Conservation (phyloP, 2,329 filamentous ascomycete species). For the Penicillium sp. region DNA sequence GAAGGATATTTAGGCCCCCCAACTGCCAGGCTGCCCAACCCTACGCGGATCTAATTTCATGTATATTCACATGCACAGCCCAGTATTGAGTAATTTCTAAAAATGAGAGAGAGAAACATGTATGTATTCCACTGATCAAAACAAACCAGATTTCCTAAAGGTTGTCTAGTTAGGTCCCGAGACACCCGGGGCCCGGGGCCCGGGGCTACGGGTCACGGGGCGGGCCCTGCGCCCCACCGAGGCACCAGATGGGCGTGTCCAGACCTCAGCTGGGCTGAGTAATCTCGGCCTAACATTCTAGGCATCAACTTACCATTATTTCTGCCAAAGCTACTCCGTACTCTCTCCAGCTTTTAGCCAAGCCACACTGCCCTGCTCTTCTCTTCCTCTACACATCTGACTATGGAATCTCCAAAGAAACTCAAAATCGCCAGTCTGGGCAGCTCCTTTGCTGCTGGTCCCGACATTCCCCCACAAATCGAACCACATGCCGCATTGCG, state of each 20-base stretch:
- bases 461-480: conserved; percentile 18
- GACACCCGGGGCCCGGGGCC: neutral
- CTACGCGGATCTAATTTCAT: neutral
- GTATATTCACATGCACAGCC: neutral
- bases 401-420: neutral
- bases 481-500: conserved; percentile 11
- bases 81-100: neutral
- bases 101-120: neutral
- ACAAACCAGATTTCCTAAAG: neutral
- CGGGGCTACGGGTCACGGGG: neutral
- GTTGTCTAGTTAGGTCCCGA: neutral
- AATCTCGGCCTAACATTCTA: neutral
- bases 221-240: neutral
- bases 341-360: neutral
- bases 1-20: neutral
- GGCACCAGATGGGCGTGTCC: neutral
- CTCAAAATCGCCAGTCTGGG: conserved; percentile 17
- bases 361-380: neutral
- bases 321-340: neutral
- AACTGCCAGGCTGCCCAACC: neutral
- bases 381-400: neutral
- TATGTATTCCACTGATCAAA: neutral
- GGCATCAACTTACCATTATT: neutral
- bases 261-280: neutral
- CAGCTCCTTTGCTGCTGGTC: conserved; percentile 20